Base-by-base conservation (phyloP, 2,329 filamentous ascomycete genomes). In the Huntiella savannae region DNA sequence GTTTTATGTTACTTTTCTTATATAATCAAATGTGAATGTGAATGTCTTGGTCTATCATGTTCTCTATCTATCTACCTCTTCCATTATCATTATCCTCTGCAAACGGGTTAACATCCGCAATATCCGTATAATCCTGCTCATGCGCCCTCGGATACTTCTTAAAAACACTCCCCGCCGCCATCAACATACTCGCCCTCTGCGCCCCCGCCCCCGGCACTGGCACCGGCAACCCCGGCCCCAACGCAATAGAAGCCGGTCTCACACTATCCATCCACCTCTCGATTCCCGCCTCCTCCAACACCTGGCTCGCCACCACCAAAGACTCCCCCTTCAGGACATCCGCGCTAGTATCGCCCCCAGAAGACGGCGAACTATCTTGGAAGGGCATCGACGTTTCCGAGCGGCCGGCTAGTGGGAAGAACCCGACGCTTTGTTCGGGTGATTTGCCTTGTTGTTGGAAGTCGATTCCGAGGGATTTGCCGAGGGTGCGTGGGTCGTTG, bases 41-140 rank as follows among this genome's bases (percentile, higher is more conserved):
- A 28, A 28, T 28, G 22, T 28, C 1, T 8, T 28, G 2, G 17
- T 17, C 17, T 17, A 17, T 17, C 1, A 16, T 16, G 3, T 16
- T 16, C 15, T 41, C 46, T 19, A n/a, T 22, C 46, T 19, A n/a
- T 22, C 5, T 35, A 17, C 4, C 17, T 34, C 10, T 15, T 19
- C 5, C 6, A 15, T 44, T n/a, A 10, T 41, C 6, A 15, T 44
- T n/a, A 10, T 41, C 43, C 5, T 34, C 43, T 3, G 41, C 44
- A 33, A 49, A 52, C 10, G 51, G 51, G 16, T 52, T 52, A 10
- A 41, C 15, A 32, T 28, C 39, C 2, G 51, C 49, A 35, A 52
- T 49, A 13, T 52, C 49, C 11, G 49, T 43, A 40, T 52, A 52
- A 43, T 52, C 44, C 41, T 52, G 51, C 28, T 49, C 33, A 15